These are phyloP conservation scores for Penicillium palitans DNA, from an alignment of 2,329 filamentous ascomycete species.

Conservation along the genomic window DNA sequence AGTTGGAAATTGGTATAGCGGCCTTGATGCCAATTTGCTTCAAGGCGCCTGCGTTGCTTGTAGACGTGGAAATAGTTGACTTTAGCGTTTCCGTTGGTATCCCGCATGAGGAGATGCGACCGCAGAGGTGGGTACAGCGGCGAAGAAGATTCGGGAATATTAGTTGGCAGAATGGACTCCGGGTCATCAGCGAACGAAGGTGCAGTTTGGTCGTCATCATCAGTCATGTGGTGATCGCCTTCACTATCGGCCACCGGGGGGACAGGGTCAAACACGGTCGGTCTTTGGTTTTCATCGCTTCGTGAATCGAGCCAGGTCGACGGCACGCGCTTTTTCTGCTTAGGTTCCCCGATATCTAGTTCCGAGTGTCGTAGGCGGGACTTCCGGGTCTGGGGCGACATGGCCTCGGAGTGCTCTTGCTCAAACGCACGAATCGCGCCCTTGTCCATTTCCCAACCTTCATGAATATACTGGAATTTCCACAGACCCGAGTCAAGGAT, in stretches of 20 bases:
- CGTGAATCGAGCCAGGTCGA: constrained; percentile 47
- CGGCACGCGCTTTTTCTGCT: constrained; percentile 54
- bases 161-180: constrained; percentile 10
- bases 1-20: constrained; percentile 85
- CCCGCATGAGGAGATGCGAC: constrained; percentile 36
- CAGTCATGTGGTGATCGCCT: constrained; percentile 48
- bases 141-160: constrained; percentile 11
- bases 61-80: constrained; percentile 95
- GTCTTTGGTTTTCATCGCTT: constrained; percentile 19
- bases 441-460: constrained; percentile 78
- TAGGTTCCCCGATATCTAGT: constrained; percentile 51
- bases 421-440: constrained; percentile 69
- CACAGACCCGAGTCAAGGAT: constrained; percentile 83
- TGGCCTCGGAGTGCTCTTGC: constrained; percentile 46
- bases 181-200: constrained; percentile 19
- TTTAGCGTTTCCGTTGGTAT: constrained; percentile 47
- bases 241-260: constrained; percentile 33
- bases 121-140: constrained; percentile 26
- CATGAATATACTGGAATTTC: constrained; percentile 76
- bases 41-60: constrained; percentile 77
- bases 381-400: constrained; percentile 45
- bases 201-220: constrained; percentile 33
- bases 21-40: constrained; percentile 87
- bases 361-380: constrained; percentile 50
- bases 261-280: constrained; percentile 1